Evolutionary conservation across 1,139 yeast genomes (phyloP).

Genomic region (Lodderomyces beijingensis): DNA sequence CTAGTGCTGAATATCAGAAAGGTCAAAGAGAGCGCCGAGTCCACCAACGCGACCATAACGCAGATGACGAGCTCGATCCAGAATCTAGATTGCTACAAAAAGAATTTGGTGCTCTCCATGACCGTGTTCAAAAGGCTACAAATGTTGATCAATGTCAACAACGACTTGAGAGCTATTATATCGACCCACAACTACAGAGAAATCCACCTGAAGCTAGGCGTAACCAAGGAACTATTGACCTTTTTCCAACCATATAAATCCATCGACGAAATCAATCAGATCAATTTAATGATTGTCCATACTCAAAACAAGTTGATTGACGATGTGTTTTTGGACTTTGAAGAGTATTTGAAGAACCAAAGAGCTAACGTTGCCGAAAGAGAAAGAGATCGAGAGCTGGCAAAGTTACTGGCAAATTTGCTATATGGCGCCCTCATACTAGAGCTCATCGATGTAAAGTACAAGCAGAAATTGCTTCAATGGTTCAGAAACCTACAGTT

Average conservation of each 20-base stretch:
- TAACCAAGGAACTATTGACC: slow-evolving; percentile 71
- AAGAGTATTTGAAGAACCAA: slow-evolving; percentile 30
- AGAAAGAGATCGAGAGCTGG: neutral
- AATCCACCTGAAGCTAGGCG: slow-evolving; percentile 64
- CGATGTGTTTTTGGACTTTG: slow-evolving; percentile 74
- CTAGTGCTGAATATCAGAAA: slow-evolving; percentile 7
- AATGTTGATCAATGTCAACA: slow-evolving; percentile 78
- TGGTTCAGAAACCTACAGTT: slow-evolving; percentile 76
- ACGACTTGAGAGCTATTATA: slow-evolving; percentile 51
- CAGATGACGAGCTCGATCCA: slow-evolving; percentile 75
- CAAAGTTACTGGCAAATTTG: slow-evolving; percentile 21
- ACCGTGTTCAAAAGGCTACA: slow-evolving; percentile 82
- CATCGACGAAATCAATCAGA: slow-evolving; percentile 71
- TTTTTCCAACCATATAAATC: slow-evolving; percentile 82
- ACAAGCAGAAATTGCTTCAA: slow-evolving; percentile 57
- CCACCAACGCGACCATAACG: slow-evolving; percentile 61
- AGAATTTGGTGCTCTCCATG: slow-evolving; percentile 77
- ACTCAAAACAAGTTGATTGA: slow-evolving; percentile 65
- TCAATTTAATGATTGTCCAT: slow-evolving; percentile 59
- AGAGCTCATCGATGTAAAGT: slow-evolving; percentile 59
- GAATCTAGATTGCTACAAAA: slow-evolving; percentile 73
- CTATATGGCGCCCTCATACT: slow-evolving; percentile 67
- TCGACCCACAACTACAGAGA: slow-evolving; percentile 53
- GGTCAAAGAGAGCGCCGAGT: slow-evolving; percentile 25
- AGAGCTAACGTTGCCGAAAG: slow-evolving; percentile 15